phyloP scores from a whole-genome alignment of 768 basidiomycete species.

The Leccinum subtestaceum region DNA sequence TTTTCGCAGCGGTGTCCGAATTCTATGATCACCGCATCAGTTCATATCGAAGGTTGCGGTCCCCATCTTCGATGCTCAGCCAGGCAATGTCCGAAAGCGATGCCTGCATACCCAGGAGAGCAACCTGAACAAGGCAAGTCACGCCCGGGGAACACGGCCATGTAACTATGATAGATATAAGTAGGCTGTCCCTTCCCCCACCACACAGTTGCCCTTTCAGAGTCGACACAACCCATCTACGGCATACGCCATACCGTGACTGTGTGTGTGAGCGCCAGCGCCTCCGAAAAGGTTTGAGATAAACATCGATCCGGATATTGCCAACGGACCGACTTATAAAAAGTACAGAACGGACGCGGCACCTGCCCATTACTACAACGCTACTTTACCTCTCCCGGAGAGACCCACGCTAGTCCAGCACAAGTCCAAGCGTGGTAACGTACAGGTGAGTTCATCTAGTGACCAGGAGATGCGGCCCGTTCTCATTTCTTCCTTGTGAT shows the following conservation, averaged over 20 bases:
- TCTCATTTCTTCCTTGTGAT: not conserved
- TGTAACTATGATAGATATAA: not conserved
- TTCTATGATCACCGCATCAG: not conserved
- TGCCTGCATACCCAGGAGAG: not conserved
- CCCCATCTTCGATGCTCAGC: not conserved
- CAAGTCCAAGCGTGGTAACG: not conserved
- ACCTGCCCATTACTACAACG: not conserved
- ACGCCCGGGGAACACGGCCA: not conserved
- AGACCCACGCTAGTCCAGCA: not conserved
- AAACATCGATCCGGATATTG: not conserved
- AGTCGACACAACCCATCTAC: not conserved
- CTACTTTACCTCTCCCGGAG: not conserved
- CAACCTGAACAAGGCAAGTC: not conserved
- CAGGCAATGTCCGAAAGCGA: not conserved
- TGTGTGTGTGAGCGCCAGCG: not conserved
- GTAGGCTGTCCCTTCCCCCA: not conserved
- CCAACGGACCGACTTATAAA: slow-evolving; percentile 6
- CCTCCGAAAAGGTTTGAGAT: not conserved
- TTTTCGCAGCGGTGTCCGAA: not conserved
- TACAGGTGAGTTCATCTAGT: not conserved
- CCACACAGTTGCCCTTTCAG: not conserved
- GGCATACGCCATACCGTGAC: not conserved
- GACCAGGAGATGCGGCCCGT: not conserved
- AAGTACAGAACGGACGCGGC: not conserved
- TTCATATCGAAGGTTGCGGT: not conserved